phyloP scores from a whole-genome alignment of 257 asterid species.

The Gardenia jasminoides region DNA sequence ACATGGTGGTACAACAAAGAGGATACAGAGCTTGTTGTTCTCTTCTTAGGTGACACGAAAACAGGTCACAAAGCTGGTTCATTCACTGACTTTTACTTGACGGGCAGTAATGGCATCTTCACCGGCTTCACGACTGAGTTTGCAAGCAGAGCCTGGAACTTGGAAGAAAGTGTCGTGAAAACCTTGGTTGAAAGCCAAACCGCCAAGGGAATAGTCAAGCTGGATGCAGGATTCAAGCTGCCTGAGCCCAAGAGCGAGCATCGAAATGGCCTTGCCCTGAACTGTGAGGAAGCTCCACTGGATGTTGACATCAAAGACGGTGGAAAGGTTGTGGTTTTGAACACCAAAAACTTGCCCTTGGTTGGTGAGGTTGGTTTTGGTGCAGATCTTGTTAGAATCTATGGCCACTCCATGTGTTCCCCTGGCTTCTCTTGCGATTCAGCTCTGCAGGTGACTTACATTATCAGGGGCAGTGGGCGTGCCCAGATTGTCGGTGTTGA shows the following conservation, averaged over 20 bases:
- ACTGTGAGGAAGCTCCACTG: constrained; percentile 66
- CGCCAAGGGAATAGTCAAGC: constrained; percentile 53
- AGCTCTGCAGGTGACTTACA: constrained; percentile 82
- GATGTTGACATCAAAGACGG: constrained; percentile 68
- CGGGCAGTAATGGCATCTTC: constrained; percentile 75
- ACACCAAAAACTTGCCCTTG: constrained; percentile 83
- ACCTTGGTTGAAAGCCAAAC: constrained; percentile 55
- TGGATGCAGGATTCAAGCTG: constrained; percentile 44
- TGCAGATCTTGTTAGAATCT: constrained; percentile 75
- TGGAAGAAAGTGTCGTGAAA: constrained; percentile 51
- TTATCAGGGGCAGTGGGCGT: constrained; percentile 83
- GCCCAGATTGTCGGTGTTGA: constrained; percentile 77
- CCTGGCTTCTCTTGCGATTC: constrained; percentile 93
- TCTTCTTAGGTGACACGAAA: constrained; percentile 71
- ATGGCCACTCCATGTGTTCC: constrained; percentile 82
- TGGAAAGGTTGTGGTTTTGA: constrained; percentile 75
- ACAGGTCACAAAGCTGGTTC: constrained; percentile 62
- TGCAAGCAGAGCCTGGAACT: constrained; percentile 63
- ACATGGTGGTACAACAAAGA: constrained; percentile 91
- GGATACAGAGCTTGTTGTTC: constrained; percentile 63
- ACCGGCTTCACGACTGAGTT: constrained; percentile 73
- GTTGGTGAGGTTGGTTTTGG: constrained; percentile 81
- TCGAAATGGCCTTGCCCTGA: constrained; percentile 59
- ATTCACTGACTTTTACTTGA: constrained; percentile 63
- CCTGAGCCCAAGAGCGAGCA: constrained; percentile 58